phyloP scores from a whole-genome alignment of 192 early-diverging fungal species.

The Podila horticola region DNA sequence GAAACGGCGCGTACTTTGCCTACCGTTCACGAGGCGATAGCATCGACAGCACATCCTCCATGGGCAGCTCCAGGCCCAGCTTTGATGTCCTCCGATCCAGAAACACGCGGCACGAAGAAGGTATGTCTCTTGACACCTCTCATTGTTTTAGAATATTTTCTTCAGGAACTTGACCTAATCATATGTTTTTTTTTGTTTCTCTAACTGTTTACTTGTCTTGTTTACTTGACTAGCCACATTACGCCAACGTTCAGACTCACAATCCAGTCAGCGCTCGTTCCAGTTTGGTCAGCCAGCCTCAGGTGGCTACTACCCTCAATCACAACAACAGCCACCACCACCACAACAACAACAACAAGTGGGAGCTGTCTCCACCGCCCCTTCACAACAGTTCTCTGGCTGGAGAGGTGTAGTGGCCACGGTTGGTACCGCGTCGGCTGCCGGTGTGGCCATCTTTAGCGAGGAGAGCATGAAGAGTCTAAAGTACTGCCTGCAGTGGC shows the following conservation, averaged over 20 bases:
- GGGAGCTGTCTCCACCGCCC: slow-evolving; percentile 1
- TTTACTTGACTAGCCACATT: slow-evolving; percentile 14
- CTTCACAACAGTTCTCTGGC: slow-evolving; percentile 50
- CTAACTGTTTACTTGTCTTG: not conserved
- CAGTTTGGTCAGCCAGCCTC: slow-evolving; percentile 12
- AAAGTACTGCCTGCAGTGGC: slow-evolving; percentile 89
- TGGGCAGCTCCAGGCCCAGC: slow-evolving; percentile 35
- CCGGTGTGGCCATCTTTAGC: slow-evolving; percentile 82
- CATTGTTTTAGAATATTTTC: too few species aligned
- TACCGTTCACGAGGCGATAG: slow-evolving; percentile 47
- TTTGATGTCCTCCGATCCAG: slow-evolving; percentile 47
- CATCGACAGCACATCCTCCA: slow-evolving; percentile 41
- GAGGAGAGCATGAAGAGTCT: slow-evolving; percentile 91
- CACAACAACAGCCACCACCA: slow-evolving; percentile 29
- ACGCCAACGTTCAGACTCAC: slow-evolving; percentile 42
- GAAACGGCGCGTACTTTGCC: slow-evolving; percentile 27
- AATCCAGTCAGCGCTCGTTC: slow-evolving; percentile 36
- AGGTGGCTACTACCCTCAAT: slow-evolving; percentile 45
- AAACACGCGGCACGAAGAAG: slow-evolving; percentile 33
- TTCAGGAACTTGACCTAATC: too few species aligned
- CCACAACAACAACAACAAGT: slow-evolving; percentile 29
- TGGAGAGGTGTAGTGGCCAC: slow-evolving; percentile 75
- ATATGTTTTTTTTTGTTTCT: not conserved
- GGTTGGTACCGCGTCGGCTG: slow-evolving; percentile 70
- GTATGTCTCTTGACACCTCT: not conserved